Conservation (phyloP, 2,329 filamentous ascomycete genomes). For the Aspergillus pseudoglaucus region DNA sequence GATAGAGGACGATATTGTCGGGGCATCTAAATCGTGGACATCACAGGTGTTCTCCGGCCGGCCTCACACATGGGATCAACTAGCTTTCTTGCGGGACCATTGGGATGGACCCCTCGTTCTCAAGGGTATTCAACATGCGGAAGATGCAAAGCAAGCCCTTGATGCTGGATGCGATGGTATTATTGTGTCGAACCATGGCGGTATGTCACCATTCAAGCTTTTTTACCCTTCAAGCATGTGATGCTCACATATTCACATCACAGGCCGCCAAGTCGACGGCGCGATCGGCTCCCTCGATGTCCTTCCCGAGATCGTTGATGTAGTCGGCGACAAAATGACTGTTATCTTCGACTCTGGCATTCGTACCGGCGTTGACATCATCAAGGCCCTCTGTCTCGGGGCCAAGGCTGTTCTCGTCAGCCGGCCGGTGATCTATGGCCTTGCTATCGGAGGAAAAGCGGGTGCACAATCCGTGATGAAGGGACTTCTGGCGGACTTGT, state of each 20-base stretch:
- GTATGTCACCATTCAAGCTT: conserved; percentile 15
- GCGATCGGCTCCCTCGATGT: conserved; percentile 47
- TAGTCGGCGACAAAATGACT: conserved; percentile 45
- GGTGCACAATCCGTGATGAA: conserved; percentile 50
- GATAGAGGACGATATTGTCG: conserved; percentile 43
- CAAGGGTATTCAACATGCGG: conserved; percentile 52
- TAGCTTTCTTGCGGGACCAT: conserved; percentile 51
- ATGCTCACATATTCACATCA: not conserved
- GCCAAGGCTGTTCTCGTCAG: conserved; percentile 54
- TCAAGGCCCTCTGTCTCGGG: conserved; percentile 49
- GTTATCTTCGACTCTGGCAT: conserved; percentile 49
- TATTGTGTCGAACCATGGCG: conserved; percentile 49
- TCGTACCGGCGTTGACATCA: conserved; percentile 44
- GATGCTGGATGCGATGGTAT: conserved; percentile 45
- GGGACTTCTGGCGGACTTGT: conserved; percentile 48
- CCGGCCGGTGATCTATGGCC: conserved; percentile 53
- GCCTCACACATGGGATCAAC: conserved; percentile 55
- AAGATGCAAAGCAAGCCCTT: conserved; percentile 42
- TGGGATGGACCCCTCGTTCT: conserved; percentile 61
- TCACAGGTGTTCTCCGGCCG: conserved; percentile 47
- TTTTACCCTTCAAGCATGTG: not conserved
- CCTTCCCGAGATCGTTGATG: conserved; percentile 55
- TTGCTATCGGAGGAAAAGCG: conserved; percentile 49
- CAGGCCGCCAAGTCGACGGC: conserved; percentile 45
- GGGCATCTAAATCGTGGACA: conserved; percentile 51